These are phyloP conservation scores for Alternaria burnsii DNA, from an alignment of 2,329 filamentous ascomycete genomes.

Conservation along the genomic window DNA sequence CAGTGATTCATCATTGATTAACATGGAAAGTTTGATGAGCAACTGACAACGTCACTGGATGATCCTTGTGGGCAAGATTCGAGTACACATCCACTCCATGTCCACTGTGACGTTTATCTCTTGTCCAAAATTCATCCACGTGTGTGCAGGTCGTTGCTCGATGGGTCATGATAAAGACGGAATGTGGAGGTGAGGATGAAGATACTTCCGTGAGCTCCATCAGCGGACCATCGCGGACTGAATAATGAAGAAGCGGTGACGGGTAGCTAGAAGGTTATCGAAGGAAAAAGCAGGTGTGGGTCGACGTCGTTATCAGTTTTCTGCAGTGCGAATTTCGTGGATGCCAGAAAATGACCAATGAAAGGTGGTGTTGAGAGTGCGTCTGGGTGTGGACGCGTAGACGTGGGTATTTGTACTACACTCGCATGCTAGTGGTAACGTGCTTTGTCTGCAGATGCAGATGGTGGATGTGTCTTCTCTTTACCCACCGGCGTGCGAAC, in stretches of 20 bases:
- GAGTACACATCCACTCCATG: neutral
- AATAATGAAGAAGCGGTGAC: constrained; percentile 1
- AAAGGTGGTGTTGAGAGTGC: neutral
- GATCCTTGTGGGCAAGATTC: neutral
- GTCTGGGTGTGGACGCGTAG: neutral
- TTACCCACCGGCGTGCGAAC: neutral
- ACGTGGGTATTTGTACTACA: neutral
- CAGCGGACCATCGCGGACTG: neutral
- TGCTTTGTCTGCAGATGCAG: neutral
- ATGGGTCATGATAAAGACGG: neutral
- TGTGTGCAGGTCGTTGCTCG: neutral
- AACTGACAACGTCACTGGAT: neutral
- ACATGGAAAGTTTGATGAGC: constrained; percentile 4
- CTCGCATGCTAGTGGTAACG: neutral
- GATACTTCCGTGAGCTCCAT: neutral
- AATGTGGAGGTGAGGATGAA: constrained; percentile 2
- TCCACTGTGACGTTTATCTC: neutral
- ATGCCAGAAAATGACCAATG: neutral
- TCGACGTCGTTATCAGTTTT: neutral
- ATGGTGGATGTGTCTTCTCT: neutral
- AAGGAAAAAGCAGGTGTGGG: constrained; percentile 4
- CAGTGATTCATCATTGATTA: neutral
- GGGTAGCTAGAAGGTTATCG: neutral
- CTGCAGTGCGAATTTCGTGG: neutral
- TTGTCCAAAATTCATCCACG: neutral